Evolutionary conservation across 2,329 filamentous ascomycete species (phyloP).

Genomic region (Verticillium alfalfae): DNA sequence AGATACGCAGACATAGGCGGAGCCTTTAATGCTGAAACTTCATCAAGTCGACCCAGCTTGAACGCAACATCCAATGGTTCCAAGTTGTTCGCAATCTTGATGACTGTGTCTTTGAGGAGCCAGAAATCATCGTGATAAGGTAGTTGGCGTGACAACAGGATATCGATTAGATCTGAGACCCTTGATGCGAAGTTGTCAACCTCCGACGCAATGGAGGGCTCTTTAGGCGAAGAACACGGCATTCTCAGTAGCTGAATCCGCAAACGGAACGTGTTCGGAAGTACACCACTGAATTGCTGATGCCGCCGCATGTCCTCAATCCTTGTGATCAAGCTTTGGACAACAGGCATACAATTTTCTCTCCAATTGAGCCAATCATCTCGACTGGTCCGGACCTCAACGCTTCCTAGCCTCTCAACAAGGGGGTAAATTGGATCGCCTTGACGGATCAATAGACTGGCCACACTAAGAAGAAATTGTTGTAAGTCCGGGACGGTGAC

Average conservation of each 20-base stretch:
- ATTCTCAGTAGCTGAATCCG: constrained; percentile 9
- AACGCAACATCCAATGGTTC: background rate
- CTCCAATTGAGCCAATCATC: constrained; percentile 4
- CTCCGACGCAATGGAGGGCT: background rate
- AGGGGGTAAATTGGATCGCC: background rate
- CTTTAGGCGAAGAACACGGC: constrained; percentile 1
- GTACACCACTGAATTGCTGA: background rate
- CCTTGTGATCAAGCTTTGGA: constrained; percentile 10
- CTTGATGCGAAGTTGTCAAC: background rate
- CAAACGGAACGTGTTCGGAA: constrained; percentile 13
- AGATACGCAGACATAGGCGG: background rate
- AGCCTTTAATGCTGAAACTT: background rate
- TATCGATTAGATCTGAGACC: constrained; percentile 8
- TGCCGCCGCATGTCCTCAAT: constrained; percentile 9
- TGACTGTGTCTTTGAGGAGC: constrained; percentile 4
- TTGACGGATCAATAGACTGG: background rate
- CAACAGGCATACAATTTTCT: constrained; percentile 14
- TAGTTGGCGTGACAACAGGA: constrained; percentile 10
- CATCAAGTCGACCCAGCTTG: background rate
- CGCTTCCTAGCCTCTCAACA: background rate
- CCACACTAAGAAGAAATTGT: background rate
- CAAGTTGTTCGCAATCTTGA: background rate
- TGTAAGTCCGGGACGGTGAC: background rate
- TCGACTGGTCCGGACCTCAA: background rate
- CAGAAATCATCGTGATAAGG: constrained; percentile 16